These are phyloP conservation scores for Podospora didyma DNA, from an alignment of 495 filamentous ascomycete species.

Conservation along the genomic window DNA sequence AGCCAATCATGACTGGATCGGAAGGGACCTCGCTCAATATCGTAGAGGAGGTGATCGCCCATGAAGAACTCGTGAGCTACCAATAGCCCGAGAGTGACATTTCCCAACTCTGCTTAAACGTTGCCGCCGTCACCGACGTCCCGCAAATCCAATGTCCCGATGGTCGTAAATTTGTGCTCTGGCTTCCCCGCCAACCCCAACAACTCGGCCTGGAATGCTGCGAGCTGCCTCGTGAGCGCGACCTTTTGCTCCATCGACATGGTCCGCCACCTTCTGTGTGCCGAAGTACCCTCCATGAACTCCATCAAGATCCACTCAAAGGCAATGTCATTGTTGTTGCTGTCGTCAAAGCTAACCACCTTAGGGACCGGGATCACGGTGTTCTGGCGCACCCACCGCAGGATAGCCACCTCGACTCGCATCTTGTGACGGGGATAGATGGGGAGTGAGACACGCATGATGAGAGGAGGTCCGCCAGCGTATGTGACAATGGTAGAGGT, in stretches of 20 bases:
- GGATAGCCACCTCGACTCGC: conserved; percentile 46
- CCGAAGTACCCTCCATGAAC: conserved; percentile 30
- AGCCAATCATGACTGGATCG: conserved; percentile 20
- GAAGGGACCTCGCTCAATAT: conserved; percentile 18
- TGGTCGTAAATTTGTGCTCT: conserved; percentile 20
- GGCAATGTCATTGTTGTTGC: conserved; percentile 32
- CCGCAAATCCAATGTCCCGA: conserved; percentile 24
- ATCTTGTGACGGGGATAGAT: conserved; percentile 44
- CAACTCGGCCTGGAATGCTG: conserved; percentile 25
- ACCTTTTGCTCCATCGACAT: conserved; percentile 33
- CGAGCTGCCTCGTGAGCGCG: conserved; percentile 31
- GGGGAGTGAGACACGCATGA: conserved; percentile 44
- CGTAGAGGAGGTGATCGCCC: conserved; percentile 13
- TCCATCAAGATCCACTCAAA: conserved; percentile 28
- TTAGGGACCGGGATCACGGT: conserved; percentile 44
- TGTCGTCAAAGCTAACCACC: conserved; percentile 39
- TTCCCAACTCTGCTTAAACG: background rate
- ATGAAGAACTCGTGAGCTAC: conserved; percentile 18
- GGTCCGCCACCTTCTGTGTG: conserved; percentile 34
- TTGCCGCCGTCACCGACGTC: too few species aligned
- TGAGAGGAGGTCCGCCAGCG: background rate
- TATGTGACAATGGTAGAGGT: conserved; percentile 15
- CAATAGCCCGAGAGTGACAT: conserved; percentile 5
- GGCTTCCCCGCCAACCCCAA: conserved; percentile 14
- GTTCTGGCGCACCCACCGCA: conserved; percentile 34